Base-by-base conservation (phyloP, 2,329 filamentous ascomycete genomes). In the Elsinoe perseae region DNA sequence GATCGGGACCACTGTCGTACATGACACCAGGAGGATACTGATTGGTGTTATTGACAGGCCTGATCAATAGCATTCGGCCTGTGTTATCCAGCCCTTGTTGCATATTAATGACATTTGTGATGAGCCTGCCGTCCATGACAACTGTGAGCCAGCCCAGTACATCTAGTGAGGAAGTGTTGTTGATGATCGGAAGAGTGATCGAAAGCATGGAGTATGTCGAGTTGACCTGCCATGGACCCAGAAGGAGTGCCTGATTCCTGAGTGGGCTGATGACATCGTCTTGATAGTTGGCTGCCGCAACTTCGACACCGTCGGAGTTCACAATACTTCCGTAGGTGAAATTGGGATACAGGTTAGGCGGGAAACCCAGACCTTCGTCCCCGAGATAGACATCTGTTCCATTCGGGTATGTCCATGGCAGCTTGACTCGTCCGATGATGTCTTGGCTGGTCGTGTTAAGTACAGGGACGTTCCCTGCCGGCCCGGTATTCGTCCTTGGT, bases 111-210 rank as follows among this genome's bases (percentile, higher is more conserved):
- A 89, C 78, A 43, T 77, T 70, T n/a, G 83, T 73, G 2, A 93
- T 74, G 1, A 85, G 77, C 3, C 73, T 72, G 1, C 85, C 85
- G 56, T 87, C 81, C 56, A 87, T 79, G n/a, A 95, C 76, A 1
- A 92, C 73, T 1, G 89, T 95, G 74, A 95, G 80, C 74, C 89
- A 95, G 1, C 89, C 91, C 4, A 95, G 76, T 0, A 92, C 80
- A 60, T 86, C 83, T 2, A 73, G 73, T 40, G 72, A 68, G 1
- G 79, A 78, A 1, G 77, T 76, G 61, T 84, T 86, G 66, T 86
- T 83, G 58, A 87, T 79, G 54, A 96, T 82, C 0, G 90, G 88
- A 14, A 92, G 72, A 0, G 90, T 95, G 58, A 95, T 75, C 2
- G 90, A 95, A 10, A 95, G 68, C 9, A 96, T 73, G 20, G 87